Percentiles rank a stretch among this genome's conserved stretches.
phyloP scores from a whole-genome alignment of 2,329 filamentous ascomycete genomes.

The Claviceps fusiformis region DNA sequence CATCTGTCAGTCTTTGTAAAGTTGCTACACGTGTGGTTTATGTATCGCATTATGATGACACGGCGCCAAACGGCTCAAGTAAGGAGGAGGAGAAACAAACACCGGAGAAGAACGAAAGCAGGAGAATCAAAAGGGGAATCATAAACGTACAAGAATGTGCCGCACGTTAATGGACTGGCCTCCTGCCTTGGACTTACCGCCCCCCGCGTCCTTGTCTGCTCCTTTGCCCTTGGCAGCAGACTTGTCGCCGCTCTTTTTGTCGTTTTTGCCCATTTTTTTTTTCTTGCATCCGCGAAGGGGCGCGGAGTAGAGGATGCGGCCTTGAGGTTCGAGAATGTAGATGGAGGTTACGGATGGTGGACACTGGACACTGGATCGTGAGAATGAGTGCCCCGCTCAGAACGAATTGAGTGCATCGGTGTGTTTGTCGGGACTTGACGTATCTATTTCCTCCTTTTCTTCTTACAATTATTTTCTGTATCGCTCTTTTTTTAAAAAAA shows the following conservation, averaged over 20 bases:
- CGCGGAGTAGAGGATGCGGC: too few species aligned
- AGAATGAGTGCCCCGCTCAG: too few species aligned
- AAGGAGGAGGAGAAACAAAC: not conserved
- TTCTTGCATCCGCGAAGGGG: not conserved
- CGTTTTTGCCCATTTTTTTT: not conserved
- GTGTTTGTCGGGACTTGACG: too few species aligned
- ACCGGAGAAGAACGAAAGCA: not conserved
- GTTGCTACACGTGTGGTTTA: not conserved
- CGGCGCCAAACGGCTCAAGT: not conserved
- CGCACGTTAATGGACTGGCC: conserved; percentile 60
- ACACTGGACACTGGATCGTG: too few species aligned
- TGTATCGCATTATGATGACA: not conserved
- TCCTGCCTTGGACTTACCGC: conserved; percentile 37
- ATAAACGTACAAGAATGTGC: conserved; percentile 47
- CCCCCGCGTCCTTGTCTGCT: conserved; percentile 18
- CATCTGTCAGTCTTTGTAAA: not conserved
- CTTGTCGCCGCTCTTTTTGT: not conserved
- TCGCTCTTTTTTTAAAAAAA: too few species aligned
- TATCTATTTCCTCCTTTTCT: too few species aligned
- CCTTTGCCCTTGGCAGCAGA: conserved; percentile 3
- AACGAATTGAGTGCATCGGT: too few species aligned
- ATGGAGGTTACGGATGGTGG: too few species aligned
- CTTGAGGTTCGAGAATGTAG: too few species aligned
- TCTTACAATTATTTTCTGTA: too few species aligned
- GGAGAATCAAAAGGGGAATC: not conserved